Evolutionary conservation across 345 rosid genomes (phyloP), one percentile per base, ranked within the genome.

Genomic region (Syzygium oleosum): DNA sequence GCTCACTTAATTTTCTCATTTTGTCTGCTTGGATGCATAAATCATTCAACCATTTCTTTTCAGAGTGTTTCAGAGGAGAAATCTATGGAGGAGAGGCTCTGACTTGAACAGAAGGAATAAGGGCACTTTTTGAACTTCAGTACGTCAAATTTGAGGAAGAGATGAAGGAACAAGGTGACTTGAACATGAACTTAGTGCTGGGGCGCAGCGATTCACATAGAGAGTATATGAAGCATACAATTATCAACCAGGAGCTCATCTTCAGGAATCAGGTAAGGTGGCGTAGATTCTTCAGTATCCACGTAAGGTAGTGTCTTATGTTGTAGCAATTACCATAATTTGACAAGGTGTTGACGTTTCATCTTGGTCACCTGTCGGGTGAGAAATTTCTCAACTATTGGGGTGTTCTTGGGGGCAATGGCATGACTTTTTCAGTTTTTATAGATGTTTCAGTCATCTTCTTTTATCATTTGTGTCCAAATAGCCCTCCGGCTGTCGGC

Each of bases 251-350:
- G 89, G 95, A 93, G 84, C 17, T 87, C 68, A 84, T 85, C 51
- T 91, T 92, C 85, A 90, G 90, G 86, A 91, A 89, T 34, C 95
- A 93, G 93, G 95, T 93, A 90, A 84, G 51, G 17, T 23, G 80
- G 54, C 11, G 4, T 21, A 25, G 29, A 38, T 19, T 38, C 22
- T 38, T 19, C 27, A 52, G 2, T 17, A 52, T 52, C n/a, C 29
- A 73, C 14, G 14, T 73, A 73, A 73, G 15, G 49, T 73, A 38
- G 25, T 73, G 83, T 73, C 83, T 73, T 73, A 38, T 73, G 27
- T 38, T 73, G 49, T 73, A 10, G 80, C 80, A 21, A 10, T 19
- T 19, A 73, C 83, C 46, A 38, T 38, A 38, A 73, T 38, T 19
- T 73, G 27, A 38, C 43, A 10, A 19, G 5, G 27, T 38, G 27